A percentile compares a stretch with the other conserved stretches of the same genome.
These are phyloP conservation scores for Berberis thunbergii DNA, from an alignment of 164 flowering plant genomes.

Conservation along the genomic window DNA sequence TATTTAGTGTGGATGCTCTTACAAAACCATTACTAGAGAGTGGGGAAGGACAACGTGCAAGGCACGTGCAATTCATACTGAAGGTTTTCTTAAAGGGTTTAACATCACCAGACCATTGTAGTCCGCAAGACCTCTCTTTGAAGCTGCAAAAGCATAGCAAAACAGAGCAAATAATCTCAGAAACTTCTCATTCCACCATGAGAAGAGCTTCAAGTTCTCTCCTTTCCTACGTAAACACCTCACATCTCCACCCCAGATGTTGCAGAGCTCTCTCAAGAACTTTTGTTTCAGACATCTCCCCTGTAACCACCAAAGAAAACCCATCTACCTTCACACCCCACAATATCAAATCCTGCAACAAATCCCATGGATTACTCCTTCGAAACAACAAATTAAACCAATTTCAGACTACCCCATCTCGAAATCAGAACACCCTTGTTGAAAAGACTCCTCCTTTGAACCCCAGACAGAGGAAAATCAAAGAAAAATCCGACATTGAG, in stretches of 20 bases:
- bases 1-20: no score
- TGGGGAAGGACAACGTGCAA: no score
- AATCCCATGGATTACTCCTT: conserved; percentile 20
- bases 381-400: conserved; percentile 6
- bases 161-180: no score
- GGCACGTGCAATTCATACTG: no score
- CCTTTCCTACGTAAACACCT: conserved; percentile 16
- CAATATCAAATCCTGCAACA: conserved; percentile 5
- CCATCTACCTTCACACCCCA: conserved; percentile 10
- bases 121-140: no score
- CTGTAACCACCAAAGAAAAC: not conserved
- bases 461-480: conserved; percentile 51
- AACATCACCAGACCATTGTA: no score
- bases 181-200: conserved; percentile 23
- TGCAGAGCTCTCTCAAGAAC: conserved; percentile 11
- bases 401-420: conserved; percentile 36
- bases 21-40: no score
- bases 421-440: conserved; percentile 39
- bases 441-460: conserved; percentile 29
- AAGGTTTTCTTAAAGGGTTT: no score
- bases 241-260: conserved; percentile 5
- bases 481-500: conserved; percentile 46
- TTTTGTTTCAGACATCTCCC: conserved; percentile 9
- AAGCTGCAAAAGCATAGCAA: no score
- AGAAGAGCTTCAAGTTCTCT: conserved; percentile 34